These are phyloP conservation scores for Cryoendolithus antarcticus DNA, from an alignment of 2,329 filamentous ascomycete species.

Conservation along the genomic window DNA sequence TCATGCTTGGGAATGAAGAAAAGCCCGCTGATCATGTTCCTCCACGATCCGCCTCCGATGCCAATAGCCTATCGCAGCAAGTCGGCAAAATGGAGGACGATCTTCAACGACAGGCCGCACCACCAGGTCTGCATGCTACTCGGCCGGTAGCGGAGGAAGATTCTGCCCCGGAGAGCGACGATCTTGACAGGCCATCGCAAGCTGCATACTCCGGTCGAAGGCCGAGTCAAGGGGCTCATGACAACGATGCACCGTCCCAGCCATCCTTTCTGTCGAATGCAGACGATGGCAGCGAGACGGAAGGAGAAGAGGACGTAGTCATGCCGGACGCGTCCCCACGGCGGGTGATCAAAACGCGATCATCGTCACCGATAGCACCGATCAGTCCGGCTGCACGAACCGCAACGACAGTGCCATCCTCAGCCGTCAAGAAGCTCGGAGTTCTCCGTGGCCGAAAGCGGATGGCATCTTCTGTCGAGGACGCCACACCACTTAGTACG, in stretches of 20 bases:
- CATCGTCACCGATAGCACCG: too few relatives aligned
- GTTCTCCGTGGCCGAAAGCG: conserved; percentile 8
- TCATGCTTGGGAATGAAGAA: conserved; percentile 40
- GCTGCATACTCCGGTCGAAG: neutral
- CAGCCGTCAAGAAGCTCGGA: conserved; percentile 7
- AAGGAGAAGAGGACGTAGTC: too few relatives aligned
- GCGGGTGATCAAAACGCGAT: too few relatives aligned
- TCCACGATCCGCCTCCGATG: conserved; percentile 74
- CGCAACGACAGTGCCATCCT: neutral
- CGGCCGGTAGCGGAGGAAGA: conserved; percentile 14
- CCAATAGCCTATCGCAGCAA: too few relatives aligned
- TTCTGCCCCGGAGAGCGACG: conserved; percentile 28
- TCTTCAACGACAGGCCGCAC: conserved; percentile 16
- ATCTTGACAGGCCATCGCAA: conserved; percentile 27
- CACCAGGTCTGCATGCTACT: conserved; percentile 10
- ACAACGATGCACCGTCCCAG: too few relatives aligned
- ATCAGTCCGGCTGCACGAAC: neutral
- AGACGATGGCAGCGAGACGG: too few relatives aligned
- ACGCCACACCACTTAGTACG: neutral
- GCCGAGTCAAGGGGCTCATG: neutral
- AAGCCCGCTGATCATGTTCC: conserved; percentile 95
- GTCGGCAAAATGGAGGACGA: conserved; percentile 5
- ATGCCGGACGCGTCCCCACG: too few relatives aligned
- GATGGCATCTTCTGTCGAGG: neutral
- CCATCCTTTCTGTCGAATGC: too few relatives aligned